Evolutionary conservation across 2,329 filamentous ascomycete genomes (phyloP).

Genomic region (Aspergillus transmontanensis): DNA sequence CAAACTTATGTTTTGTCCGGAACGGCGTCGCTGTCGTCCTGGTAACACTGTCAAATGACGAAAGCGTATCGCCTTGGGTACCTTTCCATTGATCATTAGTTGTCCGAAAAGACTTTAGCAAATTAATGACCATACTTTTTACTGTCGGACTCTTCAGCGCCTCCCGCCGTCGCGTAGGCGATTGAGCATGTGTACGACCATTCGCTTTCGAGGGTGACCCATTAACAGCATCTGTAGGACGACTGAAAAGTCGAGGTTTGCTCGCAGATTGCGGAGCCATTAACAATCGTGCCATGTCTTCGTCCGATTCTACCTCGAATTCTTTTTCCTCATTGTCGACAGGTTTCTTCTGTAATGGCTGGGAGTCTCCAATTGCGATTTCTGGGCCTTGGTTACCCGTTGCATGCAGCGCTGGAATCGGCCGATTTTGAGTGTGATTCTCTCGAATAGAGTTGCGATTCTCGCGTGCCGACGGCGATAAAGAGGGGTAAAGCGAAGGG

Average conservation of each 20-base stretch:
- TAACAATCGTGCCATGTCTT: slow-evolving; percentile 49
- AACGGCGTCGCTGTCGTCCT: slow-evolving; percentile 24
- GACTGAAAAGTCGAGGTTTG: slow-evolving; percentile 44
- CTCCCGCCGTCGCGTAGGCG: slow-evolving; percentile 10
- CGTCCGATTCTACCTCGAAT: slow-evolving; percentile 28
- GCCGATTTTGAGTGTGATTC: slow-evolving; percentile 5
- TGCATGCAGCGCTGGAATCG: slow-evolving; percentile 8
- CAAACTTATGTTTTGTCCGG: slow-evolving; percentile 20
- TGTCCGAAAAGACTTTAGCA: background rate
- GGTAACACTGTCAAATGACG: slow-evolving; percentile 21
- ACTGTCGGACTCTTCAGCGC: slow-evolving; percentile 9
- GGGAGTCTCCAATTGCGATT: slow-evolving; percentile 16
- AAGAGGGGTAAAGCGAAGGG: slow-evolving; percentile 35
- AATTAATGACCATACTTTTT: slow-evolving; percentile 28
- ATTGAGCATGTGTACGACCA: slow-evolving; percentile 16
- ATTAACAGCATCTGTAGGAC: slow-evolving; percentile 23
- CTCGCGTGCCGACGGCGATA: slow-evolving; percentile 32
- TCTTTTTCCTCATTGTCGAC: slow-evolving; percentile 28
- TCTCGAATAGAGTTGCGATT: slow-evolving; percentile 17
- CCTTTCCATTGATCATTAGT: slow-evolving; percentile 18
- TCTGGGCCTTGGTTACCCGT: slow-evolving; percentile 10
- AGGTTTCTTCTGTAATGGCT: slow-evolving; percentile 4
- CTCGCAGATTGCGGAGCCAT: slow-evolving; percentile 43
- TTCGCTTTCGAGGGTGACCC: slow-evolving; percentile 25
- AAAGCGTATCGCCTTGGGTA: slow-evolving; percentile 18